Base-by-base conservation (phyloP, 2,329 filamentous ascomycete species). In the Clarireedia monteithiana region DNA sequence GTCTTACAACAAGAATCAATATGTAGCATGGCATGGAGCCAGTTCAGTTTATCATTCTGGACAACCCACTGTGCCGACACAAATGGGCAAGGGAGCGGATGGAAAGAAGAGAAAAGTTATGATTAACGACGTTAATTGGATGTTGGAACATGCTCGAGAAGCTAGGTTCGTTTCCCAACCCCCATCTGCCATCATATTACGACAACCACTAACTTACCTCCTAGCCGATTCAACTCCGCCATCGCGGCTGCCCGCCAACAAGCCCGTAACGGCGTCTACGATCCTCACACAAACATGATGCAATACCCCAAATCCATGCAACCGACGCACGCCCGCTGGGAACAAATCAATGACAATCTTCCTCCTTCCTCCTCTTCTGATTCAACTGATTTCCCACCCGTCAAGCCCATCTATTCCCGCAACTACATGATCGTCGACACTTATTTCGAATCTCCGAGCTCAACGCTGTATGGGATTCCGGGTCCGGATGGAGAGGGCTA, bases 1-100 rank as follows among this genome's bases (percentile, higher is more conserved):
- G 69, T 79, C 85, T n/a, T 99, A 99, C 78, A 96, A 99, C 77
- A 91, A 92, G 74, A 99, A 99, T 69, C 91, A 96, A 70, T 99
- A 96, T 68, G 94, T 99, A 27, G 94, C 94, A 27, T 99, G 94
- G 94, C 91, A 96, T 70, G 94, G 94, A 50, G 94, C 94, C 48
- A 97, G 92, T 70, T 86, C 89, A 40, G 94, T 99, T 24, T 99
- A 99, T 70, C 91, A 97, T 69, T 90, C 88, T 12, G 85, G 84
- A 56, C 82, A 80, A 1, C 89, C 90, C 1, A 84, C 86, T 23
- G 83, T 89, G n/a, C 89, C 90, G 2, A 76, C 86, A 57, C 84
- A 83, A 34, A 84, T 78, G 58, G 87, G 88, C 56, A 95, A 95
- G 71, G 77, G 75, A 36, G 72, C 83, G 6, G 88, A 91, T 63